phyloP scores from a whole-genome alignment of 176 grass and related monocot genomes.

The Stipa capillata region DNA sequence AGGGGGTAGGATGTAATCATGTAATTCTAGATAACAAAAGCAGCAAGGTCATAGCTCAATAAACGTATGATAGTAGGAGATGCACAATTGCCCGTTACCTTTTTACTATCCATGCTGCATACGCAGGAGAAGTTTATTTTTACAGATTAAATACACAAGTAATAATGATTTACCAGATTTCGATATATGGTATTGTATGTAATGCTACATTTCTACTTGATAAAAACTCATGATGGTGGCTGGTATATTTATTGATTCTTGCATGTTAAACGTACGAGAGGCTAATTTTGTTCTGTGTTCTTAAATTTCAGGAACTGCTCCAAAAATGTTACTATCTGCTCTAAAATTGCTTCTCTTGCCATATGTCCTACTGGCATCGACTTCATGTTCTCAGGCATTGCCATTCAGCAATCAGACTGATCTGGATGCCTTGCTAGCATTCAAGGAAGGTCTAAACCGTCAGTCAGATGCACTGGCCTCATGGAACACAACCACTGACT shows the following conservation, averaged over 20 bases:
- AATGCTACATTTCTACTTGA: not conserved
- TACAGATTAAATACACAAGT: not conserved
- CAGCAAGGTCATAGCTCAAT: too few relatives aligned
- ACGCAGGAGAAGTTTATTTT: too few relatives aligned
- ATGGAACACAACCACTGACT: not conserved
- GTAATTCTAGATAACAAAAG: too few relatives aligned
- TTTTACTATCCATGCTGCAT: too few relatives aligned
- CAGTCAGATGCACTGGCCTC: not conserved
- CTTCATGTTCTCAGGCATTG: not conserved
- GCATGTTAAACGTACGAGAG: not conserved
- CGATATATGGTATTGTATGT: not conserved
- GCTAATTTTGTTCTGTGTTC: not conserved
- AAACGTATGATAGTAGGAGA: too few relatives aligned
- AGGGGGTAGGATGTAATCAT: too few relatives aligned
- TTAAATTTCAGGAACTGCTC: not conserved
- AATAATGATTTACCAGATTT: not conserved
- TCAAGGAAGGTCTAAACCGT: not conserved
- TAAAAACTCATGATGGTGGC: not conserved
- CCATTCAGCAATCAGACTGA: not conserved
- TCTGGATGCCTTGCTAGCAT: not conserved
- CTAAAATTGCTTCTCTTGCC: not conserved
- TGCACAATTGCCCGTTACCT: too few relatives aligned
- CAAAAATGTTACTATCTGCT: not conserved
- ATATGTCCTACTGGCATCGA: not conserved
- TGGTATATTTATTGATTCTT: not conserved